Base-by-base conservation (phyloP, 78 protist species). In the Dictyostelium purpureum region DNA sequence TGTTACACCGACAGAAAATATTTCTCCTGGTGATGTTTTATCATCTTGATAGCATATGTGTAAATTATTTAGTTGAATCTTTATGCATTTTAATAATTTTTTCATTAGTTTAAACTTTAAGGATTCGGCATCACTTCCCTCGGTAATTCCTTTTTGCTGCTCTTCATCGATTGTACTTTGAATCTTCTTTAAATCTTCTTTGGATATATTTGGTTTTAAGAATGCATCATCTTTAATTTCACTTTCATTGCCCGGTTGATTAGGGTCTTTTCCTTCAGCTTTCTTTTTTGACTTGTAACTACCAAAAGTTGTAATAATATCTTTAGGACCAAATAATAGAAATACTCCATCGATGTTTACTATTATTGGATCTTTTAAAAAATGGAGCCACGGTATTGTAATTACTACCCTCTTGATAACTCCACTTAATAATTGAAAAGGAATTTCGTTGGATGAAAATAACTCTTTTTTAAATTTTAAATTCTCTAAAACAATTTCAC, bases 21-120 rank as follows among this genome's bases (percentile, higher is more conserved):
- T 14, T 67, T 83, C 80, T 1, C 35, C 80, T 16, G 90, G 90
- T 33, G 90, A 70, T 19, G 90, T 83, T 21, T 73, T 56, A 21
- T 31, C n/a, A 49, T 83, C 90, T 71, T 83, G 90, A 42, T 83
- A 83, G 33, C 90, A 83, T 21, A 83, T 56, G 14, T 83, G 90
- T 7, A 83, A 33, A 56, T 83, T 83, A 28, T 37, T 83, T 4
- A 83, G 43, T 45, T 67, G 79, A 42, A 83, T 7, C 33, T 43
- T 21, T 18, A 83, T 12, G 56, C 90, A 83, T 61, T 83, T 83
- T 3, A 71, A 24, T 6, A 83, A 6, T 40, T 69, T 28, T 35
- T 83, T 83, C 10, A 83, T 21, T 56, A 83, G 35, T 31, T 35
- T 49, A 40, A 57, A 57, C 35, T 35, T 24, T 21, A 69, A 83